A percentile compares a stretch with the other conserved stretches of the same genome.
Conservation (phyloP, 768 basidiomycete genomes). For the Xerocomellus intermedius region DNA sequence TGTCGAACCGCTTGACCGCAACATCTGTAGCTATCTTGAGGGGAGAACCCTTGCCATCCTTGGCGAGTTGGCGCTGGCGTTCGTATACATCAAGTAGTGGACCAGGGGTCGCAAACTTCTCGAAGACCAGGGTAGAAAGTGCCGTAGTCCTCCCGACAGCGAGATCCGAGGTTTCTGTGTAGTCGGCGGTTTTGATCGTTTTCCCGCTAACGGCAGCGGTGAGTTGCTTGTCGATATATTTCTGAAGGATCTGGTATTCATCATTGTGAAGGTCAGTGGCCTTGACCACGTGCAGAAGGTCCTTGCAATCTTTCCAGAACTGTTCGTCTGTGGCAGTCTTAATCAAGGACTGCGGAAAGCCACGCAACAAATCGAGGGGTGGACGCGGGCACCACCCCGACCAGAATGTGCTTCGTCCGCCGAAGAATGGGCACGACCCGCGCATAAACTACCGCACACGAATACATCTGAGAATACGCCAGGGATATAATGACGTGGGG, state of each 20-base stretch:
- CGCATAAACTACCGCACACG: conserved; percentile 8
- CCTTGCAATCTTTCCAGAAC: background rate
- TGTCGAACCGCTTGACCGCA: background rate
- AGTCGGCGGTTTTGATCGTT: background rate
- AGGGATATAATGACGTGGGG: too few relatives aligned
- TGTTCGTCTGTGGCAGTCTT: background rate
- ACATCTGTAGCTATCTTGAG: conserved; percentile 16
- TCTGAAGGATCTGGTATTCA: conserved; percentile 1
- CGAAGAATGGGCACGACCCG: conserved; percentile 18
- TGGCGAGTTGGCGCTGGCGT: conserved; percentile 12
- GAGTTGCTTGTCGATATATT: conserved; percentile 2
- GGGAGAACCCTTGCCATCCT: conserved; percentile 8
- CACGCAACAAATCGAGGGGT: conserved; percentile 7
- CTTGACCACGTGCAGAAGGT: conserved; percentile 4
- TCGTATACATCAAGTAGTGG: conserved; percentile 14
- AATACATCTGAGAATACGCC: background rate
- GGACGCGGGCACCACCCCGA: conserved; percentile 21
- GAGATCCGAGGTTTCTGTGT: conserved; percentile 3
- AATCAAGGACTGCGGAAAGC: conserved; percentile 12
- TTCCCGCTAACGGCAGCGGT: background rate
- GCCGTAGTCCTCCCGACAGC: conserved; percentile 15
- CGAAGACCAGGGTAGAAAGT: conserved; percentile 10
- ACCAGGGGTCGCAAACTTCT: conserved; percentile 18
- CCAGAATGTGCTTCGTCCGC: conserved; percentile 17
- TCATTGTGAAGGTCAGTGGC: background rate